Conservation (phyloP, 108 stramenopile species). For the Nannochloropsis gaditana region DNA sequence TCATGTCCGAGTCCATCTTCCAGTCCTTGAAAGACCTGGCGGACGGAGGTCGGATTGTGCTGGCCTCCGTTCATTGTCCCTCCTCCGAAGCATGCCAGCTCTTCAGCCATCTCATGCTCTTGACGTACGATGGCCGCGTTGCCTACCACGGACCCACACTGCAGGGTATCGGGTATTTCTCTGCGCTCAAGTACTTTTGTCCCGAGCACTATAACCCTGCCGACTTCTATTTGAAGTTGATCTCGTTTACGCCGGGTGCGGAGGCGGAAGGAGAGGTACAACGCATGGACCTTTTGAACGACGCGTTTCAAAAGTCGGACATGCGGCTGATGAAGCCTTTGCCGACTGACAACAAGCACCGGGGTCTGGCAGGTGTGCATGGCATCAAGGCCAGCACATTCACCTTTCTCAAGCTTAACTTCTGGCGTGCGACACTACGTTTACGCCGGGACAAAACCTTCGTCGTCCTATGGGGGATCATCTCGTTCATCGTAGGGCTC, state of each 20-base stretch:
- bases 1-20: not conserved
- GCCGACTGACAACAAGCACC: not conserved
- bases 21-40: not conserved
- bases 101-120: slow-evolving; percentile 20
- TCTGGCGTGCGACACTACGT: not conserved
- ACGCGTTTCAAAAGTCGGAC: not conserved
- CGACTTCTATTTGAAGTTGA: slow-evolving; percentile 4
- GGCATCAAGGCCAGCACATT: not conserved
- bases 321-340: not conserved
- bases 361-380: not conserved
- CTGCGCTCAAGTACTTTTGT: not conserved
- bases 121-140: not conserved
- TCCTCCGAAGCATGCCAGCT: slow-evolving; percentile 17
- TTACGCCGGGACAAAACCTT: not conserved
- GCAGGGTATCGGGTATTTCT: not conserved
- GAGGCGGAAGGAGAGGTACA: not conserved
- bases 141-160: not conserved
- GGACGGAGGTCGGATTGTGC: not conserved
- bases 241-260: not conserved
- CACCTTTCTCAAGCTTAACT: not conserved
- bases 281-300: not conserved
- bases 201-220: not conserved
- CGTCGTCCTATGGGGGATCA: not conserved
- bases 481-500: not conserved
- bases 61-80: slow-evolving; percentile 8